Evolutionary conservation across 1,284 basidiomycete genomes (phyloP).

Genomic region (Crucibulum parvulum): DNA sequence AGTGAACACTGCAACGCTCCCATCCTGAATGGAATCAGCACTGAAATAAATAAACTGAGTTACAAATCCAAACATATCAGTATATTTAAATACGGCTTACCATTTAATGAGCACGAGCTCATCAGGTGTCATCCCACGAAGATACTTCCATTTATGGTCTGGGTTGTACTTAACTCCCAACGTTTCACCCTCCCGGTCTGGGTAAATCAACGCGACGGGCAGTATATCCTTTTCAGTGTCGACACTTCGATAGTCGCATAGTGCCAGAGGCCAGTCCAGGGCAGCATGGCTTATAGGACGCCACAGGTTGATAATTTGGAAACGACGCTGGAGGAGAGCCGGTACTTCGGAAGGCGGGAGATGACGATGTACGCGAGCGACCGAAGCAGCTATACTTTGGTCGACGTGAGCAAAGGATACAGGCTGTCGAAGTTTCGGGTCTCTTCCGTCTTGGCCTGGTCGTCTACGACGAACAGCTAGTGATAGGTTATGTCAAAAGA

Average conservation of each 20-base stretch:
- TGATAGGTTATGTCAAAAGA: not conserved
- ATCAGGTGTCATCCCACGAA: constrained; percentile 65
- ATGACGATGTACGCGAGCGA: constrained; percentile 60
- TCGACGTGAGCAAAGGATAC: constrained; percentile 62
- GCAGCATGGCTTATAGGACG: constrained; percentile 63
- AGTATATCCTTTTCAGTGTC: constrained; percentile 53
- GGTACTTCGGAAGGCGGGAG: constrained; percentile 52
- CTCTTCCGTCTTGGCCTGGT: constrained; percentile 41
- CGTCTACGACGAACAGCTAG: constrained; percentile 49
- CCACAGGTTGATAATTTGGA: constrained; percentile 81
- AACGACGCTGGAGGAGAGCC: constrained; percentile 55
- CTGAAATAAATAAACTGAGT: constrained; percentile 28
- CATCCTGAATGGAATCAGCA: constrained; percentile 60
- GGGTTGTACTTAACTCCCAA: constrained; percentile 58
- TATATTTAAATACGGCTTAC: constrained; percentile 40
- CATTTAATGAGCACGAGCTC: constrained; percentile 75
- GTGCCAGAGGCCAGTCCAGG: constrained; percentile 63
- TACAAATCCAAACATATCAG: not conserved
- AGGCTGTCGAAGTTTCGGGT: constrained; percentile 50
- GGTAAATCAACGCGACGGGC: constrained; percentile 57
- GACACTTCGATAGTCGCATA: constrained; percentile 69
- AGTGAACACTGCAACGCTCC: constrained; percentile 57
- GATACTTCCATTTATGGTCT: constrained; percentile 70
- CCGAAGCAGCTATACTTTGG: constrained; percentile 57
- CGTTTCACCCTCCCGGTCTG: constrained; percentile 65